Percentiles rank a stretch among this genome's conserved stretches.
These are phyloP conservation scores for Afroboletus lepidellus DNA, from an alignment of 1,284 basidiomycete genomes.

Conservation along the genomic window DNA sequence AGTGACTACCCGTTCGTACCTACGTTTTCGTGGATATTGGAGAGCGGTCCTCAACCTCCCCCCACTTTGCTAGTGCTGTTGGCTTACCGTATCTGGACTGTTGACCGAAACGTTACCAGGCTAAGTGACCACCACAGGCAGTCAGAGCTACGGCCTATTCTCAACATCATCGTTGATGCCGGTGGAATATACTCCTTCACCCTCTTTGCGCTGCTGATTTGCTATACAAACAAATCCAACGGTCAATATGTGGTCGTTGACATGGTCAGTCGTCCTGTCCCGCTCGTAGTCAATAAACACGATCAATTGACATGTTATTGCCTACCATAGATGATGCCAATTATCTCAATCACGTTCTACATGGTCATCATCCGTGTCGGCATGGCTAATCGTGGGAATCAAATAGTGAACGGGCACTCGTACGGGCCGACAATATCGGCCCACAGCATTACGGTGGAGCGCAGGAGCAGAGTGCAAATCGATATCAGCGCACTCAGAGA, in stretches of 20 bases:
- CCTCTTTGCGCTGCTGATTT: conserved; percentile 15
- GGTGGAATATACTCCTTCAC: conserved; percentile 23
- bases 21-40: not conserved
- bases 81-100: conserved; percentile 25
- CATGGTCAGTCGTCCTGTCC: conserved; percentile 14
- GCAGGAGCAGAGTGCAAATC: conserved; percentile 4
- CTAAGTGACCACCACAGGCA: conserved; percentile 4
- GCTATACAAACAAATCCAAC: conserved; percentile 12
- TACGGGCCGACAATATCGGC: not conserved
- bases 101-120: conserved; percentile 11
- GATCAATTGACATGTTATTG: not conserved
- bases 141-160: conserved; percentile 19
- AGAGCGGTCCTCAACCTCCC: not conserved
- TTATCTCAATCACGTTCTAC: conserved; percentile 28
- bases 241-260: conserved; percentile 20
- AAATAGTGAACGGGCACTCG: not conserved
- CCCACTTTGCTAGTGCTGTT: conserved; percentile 13
- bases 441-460: not conserved
- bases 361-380: conserved; percentile 26
- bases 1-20: conserved; percentile 20
- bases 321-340: conserved; percentile 15
- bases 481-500: conserved; percentile 4
- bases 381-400: conserved; percentile 7
- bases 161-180: conserved; percentile 26
- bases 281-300: not conserved